Conservation (phyloP, 129 eudicot species). For the Logfia minima region DNA sequence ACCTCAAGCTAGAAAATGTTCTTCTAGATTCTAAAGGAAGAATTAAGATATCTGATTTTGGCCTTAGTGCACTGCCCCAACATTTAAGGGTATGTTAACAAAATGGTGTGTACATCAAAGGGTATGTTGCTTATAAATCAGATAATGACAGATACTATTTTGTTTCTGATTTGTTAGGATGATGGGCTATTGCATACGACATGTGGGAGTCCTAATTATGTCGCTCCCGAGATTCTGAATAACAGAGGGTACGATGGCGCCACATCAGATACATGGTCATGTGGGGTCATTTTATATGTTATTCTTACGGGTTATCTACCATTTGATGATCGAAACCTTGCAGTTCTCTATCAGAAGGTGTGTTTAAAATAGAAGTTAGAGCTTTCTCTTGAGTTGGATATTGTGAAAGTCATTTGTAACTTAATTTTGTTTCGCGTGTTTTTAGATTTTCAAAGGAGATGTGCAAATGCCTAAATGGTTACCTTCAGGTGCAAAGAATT, state of each 20-base stretch:
- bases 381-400: conserved; percentile 10
- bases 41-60: conserved; percentile 88
- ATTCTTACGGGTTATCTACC: conserved; percentile 94
- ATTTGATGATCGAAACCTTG: conserved; percentile 94
- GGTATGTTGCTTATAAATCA: neutral
- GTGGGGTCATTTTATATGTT: conserved; percentile 90
- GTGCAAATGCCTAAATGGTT: conserved; percentile 90
- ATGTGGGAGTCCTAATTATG: conserved; percentile 97
- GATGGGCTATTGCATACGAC: conserved; percentile 94
- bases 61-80: conserved; percentile 94
- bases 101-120: neutral
- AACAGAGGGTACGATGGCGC: conserved; percentile 94
- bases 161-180: conserved; percentile 52
- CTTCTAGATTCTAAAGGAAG: conserved; percentile 68
- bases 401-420: conserved; percentile 6
- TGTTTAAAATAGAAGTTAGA: neutral
- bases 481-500: conserved; percentile 65
- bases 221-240: conserved; percentile 89
- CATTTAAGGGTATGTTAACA: conserved; percentile 72
- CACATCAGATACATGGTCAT: conserved; percentile 91
- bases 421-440: conserved; percentile 14
- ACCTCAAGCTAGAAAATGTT: conserved; percentile 92
- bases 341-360: conserved; percentile 95
- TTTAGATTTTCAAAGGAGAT: conserved; percentile 86
- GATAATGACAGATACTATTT: neutral